Conservation (phyloP, 352 stramenopile genomes). For the Globisporangium okanoganense region DNA sequence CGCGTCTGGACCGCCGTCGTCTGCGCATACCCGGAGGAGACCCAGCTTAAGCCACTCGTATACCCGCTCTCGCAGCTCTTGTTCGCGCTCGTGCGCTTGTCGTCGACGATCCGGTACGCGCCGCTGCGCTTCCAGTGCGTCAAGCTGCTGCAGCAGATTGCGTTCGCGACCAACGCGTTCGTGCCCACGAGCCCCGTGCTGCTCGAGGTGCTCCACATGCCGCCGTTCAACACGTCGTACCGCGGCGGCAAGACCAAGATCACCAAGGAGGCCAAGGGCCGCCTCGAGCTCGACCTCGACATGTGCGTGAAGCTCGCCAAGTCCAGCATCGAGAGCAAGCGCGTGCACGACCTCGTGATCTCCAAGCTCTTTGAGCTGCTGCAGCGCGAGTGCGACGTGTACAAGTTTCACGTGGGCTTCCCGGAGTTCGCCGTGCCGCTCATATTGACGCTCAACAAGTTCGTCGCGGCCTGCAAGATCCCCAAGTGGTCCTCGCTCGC, state of each 20-base stretch:
- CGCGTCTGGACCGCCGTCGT: conserved; percentile 96
- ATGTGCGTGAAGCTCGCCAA: conserved; percentile 92
- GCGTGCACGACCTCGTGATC: conserved; percentile 89
- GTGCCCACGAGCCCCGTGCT: conserved; percentile 94
- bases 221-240: conserved; percentile 88
- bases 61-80: conserved; percentile 94
- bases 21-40: conserved; percentile 78
- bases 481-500: conserved; percentile 78
- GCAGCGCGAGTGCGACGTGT: conserved; percentile 93
- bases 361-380: conserved; percentile 93
- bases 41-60: conserved; percentile 90
- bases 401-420: conserved; percentile 95
- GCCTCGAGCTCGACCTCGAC: conserved; percentile 61
- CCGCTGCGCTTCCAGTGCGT: conserved; percentile 97
- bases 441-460: conserved; percentile 86
- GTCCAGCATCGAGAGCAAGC: conserved; percentile 79
- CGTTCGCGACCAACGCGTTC: conserved; percentile 92
- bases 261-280: conserved; percentile 31
- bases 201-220: conserved; percentile 92
- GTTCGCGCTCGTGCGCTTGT: conserved; percentile 71
- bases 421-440: conserved; percentile 93
- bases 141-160: conserved; percentile 95
- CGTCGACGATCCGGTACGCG: conserved; percentile 77
- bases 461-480: conserved; percentile 75
- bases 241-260: conserved; percentile 42